A percentile compares a stretch with the other conserved stretches of the same genome.
Evolutionary conservation across 2,329 filamentous ascomycete species (phyloP).

Genomic region (Claviceps citrina): DNA sequence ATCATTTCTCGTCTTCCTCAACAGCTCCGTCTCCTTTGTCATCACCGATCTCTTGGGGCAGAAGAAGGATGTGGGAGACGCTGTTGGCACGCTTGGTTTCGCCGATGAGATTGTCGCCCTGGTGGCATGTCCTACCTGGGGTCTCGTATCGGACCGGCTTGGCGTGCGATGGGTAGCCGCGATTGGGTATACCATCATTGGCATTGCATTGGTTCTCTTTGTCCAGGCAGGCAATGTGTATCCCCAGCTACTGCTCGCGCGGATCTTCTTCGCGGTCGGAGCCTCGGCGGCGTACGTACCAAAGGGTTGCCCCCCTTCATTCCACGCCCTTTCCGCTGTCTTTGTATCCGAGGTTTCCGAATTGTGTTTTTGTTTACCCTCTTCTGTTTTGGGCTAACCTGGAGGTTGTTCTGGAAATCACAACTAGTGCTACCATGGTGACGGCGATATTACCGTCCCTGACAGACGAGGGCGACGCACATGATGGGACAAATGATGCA

Average conservation of each 20-base stretch:
- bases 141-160: constrained; percentile 58
- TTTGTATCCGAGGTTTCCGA: no score
- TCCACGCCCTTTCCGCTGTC: background rate
- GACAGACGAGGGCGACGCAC: constrained; percentile 33
- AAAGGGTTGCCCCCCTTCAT: background rate
- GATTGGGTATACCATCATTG: constrained; percentile 69
- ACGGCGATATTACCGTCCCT: constrained; percentile 76
- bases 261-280: constrained; percentile 77
- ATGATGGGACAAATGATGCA: constrained; percentile 11
- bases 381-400: background rate
- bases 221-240: constrained; percentile 81
- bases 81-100: constrained; percentile 73
- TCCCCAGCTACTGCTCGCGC: constrained; percentile 69
- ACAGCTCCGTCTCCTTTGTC: constrained; percentile 71
- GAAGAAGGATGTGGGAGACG: constrained; percentile 57
- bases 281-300: constrained; percentile 63
- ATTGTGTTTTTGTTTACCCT: background rate
- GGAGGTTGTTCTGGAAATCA: background rate
- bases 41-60: constrained; percentile 69
- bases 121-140: constrained; percentile 67
- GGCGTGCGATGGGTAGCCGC: constrained; percentile 61
- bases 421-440: constrained; percentile 69
- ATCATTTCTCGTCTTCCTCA: constrained; percentile 78
- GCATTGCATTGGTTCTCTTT: constrained; percentile 58
- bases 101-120: constrained; percentile 71